These are phyloP conservation scores for Emiliania huxleyi DNA, from an alignment of 78 protist species.

Conservation along the genomic window DNA sequence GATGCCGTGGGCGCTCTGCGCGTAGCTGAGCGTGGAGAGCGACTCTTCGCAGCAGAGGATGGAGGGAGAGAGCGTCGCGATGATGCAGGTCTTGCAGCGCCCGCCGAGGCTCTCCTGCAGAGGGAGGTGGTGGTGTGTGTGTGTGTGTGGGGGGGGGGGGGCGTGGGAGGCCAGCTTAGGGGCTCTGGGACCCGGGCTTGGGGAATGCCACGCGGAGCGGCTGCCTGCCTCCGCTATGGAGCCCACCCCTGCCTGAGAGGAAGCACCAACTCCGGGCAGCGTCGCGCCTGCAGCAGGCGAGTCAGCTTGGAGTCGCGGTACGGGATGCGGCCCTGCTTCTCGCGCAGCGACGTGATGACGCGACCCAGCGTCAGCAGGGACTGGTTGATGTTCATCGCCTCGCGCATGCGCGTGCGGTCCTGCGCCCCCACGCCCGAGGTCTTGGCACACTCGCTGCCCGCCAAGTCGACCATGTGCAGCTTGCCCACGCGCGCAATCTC, in stretches of 20 bases:
- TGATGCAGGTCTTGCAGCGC: constrained; percentile 47
- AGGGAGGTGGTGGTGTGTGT: too few relatives aligned
- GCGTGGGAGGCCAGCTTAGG: too few relatives aligned
- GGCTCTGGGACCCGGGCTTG: too few relatives aligned
- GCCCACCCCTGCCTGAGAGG: too few relatives aligned
- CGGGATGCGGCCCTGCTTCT: constrained; percentile 10
- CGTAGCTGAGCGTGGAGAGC: not conserved
- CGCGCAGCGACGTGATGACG: constrained; percentile 71
- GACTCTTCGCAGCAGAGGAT: constrained; percentile 34
- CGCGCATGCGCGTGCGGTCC: constrained; percentile 50
- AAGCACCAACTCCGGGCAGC: too few relatives aligned
- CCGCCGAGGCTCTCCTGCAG: constrained; percentile 46
- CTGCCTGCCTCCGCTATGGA: too few relatives aligned
- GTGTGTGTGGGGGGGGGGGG: too few relatives aligned
- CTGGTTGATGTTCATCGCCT: constrained; percentile 81
- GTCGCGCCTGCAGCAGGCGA: too few relatives aligned
- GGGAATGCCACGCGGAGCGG: too few relatives aligned
- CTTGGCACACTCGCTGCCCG: constrained; percentile 85
- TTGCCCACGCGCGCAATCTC: not conserved
- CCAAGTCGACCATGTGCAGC: constrained; percentile 83
- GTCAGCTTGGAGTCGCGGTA: constrained; percentile 77
- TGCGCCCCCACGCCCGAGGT: too few relatives aligned
- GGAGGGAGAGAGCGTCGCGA: constrained; percentile 46
- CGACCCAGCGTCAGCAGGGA: constrained; percentile 81
- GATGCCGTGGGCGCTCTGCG: constrained; percentile 37